Conservation (phyloP, 345 rosid genomes). For the Acer negundo region DNA sequence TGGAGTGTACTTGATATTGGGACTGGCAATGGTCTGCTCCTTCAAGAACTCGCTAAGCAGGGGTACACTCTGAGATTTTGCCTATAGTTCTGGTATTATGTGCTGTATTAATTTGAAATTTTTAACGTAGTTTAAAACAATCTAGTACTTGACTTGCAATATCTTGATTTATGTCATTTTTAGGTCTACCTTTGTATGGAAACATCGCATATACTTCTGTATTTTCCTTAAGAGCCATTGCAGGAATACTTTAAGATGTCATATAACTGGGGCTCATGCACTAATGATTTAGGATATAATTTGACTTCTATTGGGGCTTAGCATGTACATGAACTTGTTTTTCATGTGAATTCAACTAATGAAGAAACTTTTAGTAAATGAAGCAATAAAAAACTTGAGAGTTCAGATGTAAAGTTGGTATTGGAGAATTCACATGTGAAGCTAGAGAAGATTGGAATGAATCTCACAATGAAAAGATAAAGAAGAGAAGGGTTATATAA, state of each 20-base stretch:
- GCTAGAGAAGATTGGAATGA: no score
- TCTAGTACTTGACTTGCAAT: not conserved
- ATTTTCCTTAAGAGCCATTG: not conserved
- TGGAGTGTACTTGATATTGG: slow-evolving; percentile 98
- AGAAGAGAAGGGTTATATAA: no score
- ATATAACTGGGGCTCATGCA: not conserved
- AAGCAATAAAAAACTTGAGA: not conserved
- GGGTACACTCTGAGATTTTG: slow-evolving; percentile 64
- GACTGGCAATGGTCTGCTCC: slow-evolving; percentile 95
- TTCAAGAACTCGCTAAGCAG: slow-evolving; percentile 90
- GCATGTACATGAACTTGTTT: no score
- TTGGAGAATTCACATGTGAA: no score
- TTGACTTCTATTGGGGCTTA: no score
- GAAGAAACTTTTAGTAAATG: not conserved
- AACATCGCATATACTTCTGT: not conserved
- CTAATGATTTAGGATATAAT: no score
- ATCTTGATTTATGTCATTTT: not conserved
- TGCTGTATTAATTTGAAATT: slow-evolving; percentile 4
- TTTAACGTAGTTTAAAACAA: not conserved
- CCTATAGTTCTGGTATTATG: slow-evolving; percentile 36
- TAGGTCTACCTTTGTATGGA: not conserved
- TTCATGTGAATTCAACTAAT: not conserved
- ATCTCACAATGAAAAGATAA: no score
- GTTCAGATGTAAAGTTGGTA: not conserved
- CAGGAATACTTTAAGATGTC: not conserved